Evolutionary conservation across 805 yeast genomes (phyloP).

Genomic region (Scheffersomyces coipomensis): DNA sequence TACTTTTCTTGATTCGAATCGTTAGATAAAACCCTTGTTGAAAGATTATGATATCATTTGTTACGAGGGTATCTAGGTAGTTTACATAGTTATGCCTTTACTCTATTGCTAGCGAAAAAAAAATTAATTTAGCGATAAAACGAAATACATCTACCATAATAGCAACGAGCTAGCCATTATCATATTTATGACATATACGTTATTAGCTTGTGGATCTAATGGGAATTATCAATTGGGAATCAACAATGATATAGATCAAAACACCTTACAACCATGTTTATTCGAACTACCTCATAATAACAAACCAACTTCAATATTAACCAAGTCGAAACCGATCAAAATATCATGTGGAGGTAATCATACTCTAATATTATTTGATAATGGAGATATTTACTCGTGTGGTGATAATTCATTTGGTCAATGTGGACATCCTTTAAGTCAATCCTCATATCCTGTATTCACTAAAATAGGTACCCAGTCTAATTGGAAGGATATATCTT

Average conservation of each 20-base stretch:
- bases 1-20: too few species aligned
- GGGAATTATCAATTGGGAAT: conserved; percentile 76
- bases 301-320: conserved; percentile 6
- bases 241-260: conserved; percentile 47
- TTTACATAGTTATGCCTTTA: too few species aligned
- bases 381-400: conserved; percentile 53
- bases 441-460: conserved; percentile 12
- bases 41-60: too few species aligned
- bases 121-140: too few species aligned
- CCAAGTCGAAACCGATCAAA: conserved; percentile 27
- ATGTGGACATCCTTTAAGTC: conserved; percentile 30
- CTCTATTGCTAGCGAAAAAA: too few species aligned
- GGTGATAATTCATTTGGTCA: conserved; percentile 65
- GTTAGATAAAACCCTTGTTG: too few species aligned
- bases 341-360: conserved; percentile 88
- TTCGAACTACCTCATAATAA: conserved; percentile 13
- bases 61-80: too few species aligned
- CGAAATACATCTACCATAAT: neutral
- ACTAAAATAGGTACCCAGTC: conserved; percentile 12
- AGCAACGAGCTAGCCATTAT: neutral
- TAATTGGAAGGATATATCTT: conserved; percentile 49
- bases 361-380: conserved; percentile 54
- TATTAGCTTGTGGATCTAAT: conserved; percentile 78
- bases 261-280: conserved; percentile 13
- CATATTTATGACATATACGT: neutral